Evolutionary conservation across 345 rosid genomes (phyloP).

Genomic region (Acer negundo): DNA sequence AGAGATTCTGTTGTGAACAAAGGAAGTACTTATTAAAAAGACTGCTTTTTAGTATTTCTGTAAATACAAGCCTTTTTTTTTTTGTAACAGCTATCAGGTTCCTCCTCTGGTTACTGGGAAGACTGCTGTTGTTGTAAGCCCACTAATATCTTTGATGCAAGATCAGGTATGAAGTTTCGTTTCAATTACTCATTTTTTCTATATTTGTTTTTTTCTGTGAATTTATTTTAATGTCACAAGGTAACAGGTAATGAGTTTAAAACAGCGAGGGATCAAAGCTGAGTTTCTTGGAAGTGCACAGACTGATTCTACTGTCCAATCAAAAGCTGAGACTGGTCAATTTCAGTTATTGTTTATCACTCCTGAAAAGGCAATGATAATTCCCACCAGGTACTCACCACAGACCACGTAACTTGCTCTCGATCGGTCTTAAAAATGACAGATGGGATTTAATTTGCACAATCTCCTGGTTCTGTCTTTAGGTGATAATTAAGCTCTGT

Average conservation of each 20-base stretch:
- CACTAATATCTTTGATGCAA: slow-evolving; percentile 54
- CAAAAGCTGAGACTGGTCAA: slow-evolving; percentile 41
- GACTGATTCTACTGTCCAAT: slow-evolving; percentile 38
- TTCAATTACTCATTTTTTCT: neutral
- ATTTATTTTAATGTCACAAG: neutral
- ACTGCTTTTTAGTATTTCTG: neutral
- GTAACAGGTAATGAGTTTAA: slow-evolving; percentile 44
- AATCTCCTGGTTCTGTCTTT: neutral
- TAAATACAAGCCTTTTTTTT: neutral
- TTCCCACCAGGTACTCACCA: slow-evolving; percentile 36
- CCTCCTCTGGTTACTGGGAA: slow-evolving; percentile 42
- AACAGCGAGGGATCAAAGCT: slow-evolving; percentile 44
- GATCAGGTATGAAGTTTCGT: slow-evolving; percentile 35
- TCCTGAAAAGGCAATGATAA: slow-evolving; percentile 47
- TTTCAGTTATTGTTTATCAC: slow-evolving; percentile 45
- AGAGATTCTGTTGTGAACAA: no score
- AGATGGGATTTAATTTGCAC: neutral
- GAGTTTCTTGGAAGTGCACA: slow-evolving; percentile 51
- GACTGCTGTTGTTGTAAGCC: slow-evolving; percentile 48
- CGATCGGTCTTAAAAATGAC: neutral
- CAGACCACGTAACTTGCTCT: neutral
- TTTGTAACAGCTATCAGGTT: slow-evolving; percentile 39
- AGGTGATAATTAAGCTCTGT: neutral
- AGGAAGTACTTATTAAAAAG: no score
- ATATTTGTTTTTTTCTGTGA: neutral